phyloP scores from a whole-genome alignment of 2,329 filamentous ascomycete genomes.

The Colletotrichum sp. region DNA sequence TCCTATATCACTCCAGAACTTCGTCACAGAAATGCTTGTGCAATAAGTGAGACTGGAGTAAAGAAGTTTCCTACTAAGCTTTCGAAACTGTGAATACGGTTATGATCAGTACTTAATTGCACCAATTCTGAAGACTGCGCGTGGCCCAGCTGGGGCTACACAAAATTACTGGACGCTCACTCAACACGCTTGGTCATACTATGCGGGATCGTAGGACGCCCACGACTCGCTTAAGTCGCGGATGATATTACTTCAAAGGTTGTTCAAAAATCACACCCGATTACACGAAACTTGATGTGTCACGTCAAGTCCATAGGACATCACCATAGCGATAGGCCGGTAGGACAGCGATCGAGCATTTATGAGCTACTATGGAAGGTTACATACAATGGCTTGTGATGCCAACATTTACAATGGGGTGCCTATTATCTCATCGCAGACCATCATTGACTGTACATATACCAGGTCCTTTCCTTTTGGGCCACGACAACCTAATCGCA shows the following conservation, averaged over 20 bases:
- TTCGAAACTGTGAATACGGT: neutral
- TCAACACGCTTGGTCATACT: neutral
- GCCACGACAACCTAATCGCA: neutral
- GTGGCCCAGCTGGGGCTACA: neutral
- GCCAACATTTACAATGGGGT: neutral
- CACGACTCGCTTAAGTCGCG: neutral
- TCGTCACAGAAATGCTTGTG: neutral
- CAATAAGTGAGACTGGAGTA: neutral
- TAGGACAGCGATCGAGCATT: fast-evolving
- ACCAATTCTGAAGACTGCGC: fast-evolving
- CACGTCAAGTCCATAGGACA: neutral
- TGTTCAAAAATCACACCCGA: neutral
- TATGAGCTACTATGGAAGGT: neutral
- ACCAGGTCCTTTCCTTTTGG: neutral
- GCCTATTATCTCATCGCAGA: fast-evolving
- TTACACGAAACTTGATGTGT: neutral
- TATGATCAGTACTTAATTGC: neutral
- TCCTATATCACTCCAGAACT: fast-evolving
- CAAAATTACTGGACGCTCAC: neutral
- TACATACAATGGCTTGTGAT: neutral
- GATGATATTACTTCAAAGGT: neutral
- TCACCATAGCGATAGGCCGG: neutral
- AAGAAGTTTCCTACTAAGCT: neutral
- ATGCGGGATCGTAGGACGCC: neutral
- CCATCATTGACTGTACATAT: neutral